These are phyloP conservation scores for Citrullus mucosospermus DNA, from an alignment of 306 rosid genomes.

Conservation along the genomic window DNA sequence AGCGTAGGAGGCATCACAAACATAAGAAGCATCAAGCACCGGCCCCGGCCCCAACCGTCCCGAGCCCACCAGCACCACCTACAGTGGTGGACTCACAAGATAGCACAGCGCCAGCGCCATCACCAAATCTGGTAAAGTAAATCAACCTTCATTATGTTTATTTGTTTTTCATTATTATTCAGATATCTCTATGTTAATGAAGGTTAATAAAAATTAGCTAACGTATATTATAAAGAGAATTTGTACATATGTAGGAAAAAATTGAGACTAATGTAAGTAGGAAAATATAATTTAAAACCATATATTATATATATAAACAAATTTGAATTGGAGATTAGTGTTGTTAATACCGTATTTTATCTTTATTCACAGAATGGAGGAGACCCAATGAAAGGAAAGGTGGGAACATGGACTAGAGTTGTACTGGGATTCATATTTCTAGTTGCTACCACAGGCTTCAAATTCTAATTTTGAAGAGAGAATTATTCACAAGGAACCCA, in stretches of 20 bases:
- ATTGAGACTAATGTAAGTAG: too few relatives aligned
- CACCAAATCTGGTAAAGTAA: conserved; percentile 63
- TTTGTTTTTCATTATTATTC: too few relatives aligned
- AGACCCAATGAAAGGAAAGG: conserved; percentile 27
- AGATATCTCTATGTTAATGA: too few relatives aligned
- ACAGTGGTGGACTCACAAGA: conserved; percentile 34
- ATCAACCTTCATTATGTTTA: too few relatives aligned
- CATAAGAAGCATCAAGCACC: conserved; percentile 55
- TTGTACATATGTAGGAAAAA: too few relatives aligned
- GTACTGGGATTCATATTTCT: conserved; percentile 42
- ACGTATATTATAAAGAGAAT: too few relatives aligned
- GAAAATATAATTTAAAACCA: too few relatives aligned
- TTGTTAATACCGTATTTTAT: not conserved
- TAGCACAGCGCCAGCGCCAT: conserved; percentile 61
- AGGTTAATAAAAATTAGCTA: too few relatives aligned
- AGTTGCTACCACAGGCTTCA: conserved; percentile 33
- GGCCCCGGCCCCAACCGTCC: conserved; percentile 38
- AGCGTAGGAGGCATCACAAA: conserved; percentile 33
- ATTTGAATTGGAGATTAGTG: not conserved
- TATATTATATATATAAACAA: too few relatives aligned
- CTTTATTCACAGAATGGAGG: conserved; percentile 42
- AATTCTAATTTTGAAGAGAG: conserved; percentile 13
- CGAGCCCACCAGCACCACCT: conserved; percentile 93
- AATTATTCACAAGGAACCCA: not conserved
- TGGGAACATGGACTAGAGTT: conserved; percentile 25